Conservation (phyloP, 2,329 filamentous ascomycete genomes). For the Hypoxylon sp. region DNA sequence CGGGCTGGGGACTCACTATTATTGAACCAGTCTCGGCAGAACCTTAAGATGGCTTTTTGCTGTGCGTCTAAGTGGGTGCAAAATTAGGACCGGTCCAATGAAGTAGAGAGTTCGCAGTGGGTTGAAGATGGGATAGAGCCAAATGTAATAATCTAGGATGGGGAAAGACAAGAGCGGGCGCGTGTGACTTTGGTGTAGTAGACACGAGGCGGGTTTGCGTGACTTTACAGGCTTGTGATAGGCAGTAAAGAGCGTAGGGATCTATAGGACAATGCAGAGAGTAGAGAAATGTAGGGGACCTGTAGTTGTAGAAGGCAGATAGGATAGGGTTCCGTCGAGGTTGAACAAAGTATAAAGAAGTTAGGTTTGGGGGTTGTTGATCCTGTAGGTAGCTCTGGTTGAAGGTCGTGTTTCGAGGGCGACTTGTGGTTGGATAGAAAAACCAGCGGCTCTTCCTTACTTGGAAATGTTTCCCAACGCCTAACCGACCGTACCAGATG, state of each 20-base stretch:
- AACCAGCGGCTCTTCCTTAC: conserved; percentile 35
- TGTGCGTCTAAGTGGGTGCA: conserved; percentile 30
- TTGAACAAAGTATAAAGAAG: conserved; percentile 31
- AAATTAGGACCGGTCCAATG: conserved; percentile 32
- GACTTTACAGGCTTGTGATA: conserved; percentile 35
- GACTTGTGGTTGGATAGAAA: conserved; percentile 50
- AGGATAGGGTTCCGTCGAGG: conserved; percentile 20
- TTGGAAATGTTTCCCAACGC: conserved; percentile 11
- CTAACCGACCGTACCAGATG: conserved; percentile 21
- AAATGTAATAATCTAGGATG: conserved; percentile 14
- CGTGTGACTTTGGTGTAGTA: conserved; percentile 38
- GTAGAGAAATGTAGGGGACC: not conserved
- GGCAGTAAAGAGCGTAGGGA: conserved; percentile 4
- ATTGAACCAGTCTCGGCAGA: conserved; percentile 15
- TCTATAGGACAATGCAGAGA: not conserved
- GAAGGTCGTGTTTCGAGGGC: conserved; percentile 49
- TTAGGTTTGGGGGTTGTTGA: conserved; percentile 35
- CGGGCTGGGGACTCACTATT: conserved; percentile 14
- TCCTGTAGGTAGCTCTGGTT: conserved; percentile 45
- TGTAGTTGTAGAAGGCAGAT: conserved; percentile 16
- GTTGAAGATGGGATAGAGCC: conserved; percentile 27
- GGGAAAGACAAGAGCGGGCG: conserved; percentile 15
- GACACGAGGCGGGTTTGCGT: conserved; percentile 36
- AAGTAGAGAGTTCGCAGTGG: conserved; percentile 22
- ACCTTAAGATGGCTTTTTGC: conserved; percentile 24